These are phyloP conservation scores for Saccharomycopsis sp. DNA, from an alignment of 805 yeast species.

Conservation along the genomic window DNA sequence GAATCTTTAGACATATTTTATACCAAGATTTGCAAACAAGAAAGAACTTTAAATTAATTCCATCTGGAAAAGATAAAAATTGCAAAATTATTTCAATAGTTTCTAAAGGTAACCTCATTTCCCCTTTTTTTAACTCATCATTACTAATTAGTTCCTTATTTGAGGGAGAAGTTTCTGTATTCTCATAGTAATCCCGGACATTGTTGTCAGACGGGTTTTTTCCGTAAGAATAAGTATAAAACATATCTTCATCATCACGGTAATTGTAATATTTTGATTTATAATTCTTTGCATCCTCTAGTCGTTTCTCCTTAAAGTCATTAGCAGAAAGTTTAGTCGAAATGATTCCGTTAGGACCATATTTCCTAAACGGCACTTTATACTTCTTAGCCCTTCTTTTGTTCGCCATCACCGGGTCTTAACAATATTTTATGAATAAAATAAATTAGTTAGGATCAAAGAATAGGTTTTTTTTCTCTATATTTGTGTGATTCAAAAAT, in stretches of 20 bases:
- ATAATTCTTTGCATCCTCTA: not conserved
- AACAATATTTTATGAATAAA: too few species aligned
- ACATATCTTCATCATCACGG: conserved; percentile 14
- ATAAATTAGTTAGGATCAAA: too few species aligned
- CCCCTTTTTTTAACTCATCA: not conserved
- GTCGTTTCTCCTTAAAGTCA: conserved; percentile 4
- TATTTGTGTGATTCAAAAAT: too few species aligned
- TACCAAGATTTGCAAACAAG: conserved; percentile 56
- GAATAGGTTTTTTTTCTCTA: too few species aligned
- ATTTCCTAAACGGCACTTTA: conserved; percentile 70
- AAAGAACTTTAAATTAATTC: conserved; percentile 38
- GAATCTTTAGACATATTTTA: conserved; percentile 43
- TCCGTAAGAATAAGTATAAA: conserved; percentile 16
- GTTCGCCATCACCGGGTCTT: too few species aligned
- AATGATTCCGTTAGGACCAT: conserved; percentile 33
- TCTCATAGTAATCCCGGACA: not conserved
- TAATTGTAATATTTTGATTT: conserved; percentile 1
- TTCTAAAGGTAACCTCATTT: conserved; percentile 36
- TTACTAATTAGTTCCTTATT: not conserved
- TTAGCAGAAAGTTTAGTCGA: conserved; percentile 12
- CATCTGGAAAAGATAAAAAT: conserved; percentile 21
- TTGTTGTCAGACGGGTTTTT: not conserved
- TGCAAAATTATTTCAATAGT: conserved; percentile 32
- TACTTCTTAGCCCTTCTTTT: conserved; percentile 78
- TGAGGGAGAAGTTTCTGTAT: not conserved